Base-by-base conservation (phyloP, 352 stramenopile genomes). In the Phytophthora fragariaefolia region DNA sequence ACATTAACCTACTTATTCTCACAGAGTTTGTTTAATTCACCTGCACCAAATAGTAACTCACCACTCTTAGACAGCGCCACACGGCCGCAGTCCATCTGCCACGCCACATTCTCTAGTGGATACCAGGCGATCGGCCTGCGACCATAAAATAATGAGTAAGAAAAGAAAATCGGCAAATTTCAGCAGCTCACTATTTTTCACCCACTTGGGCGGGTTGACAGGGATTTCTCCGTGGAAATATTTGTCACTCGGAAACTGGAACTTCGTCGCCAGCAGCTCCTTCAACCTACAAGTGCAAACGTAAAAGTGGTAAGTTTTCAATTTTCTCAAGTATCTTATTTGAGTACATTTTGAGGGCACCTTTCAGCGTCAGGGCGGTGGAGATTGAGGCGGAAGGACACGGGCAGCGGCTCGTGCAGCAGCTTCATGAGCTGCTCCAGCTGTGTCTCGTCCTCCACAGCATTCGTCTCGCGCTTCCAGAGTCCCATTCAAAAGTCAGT, bases 381-480 rank as follows among this genome's bases (percentile, higher is more conserved):
- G 26, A 93, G 58, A 65, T 94, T 96, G 23, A 96, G 65, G 52
- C 87, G 87, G 71, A 96, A 96, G 1, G 82, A 93, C 47, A 96
- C 73, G 20, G 87, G 85, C 46, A 96, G 73, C 17, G 87, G 87
- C 60, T 87, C 71, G 66, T 94, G 84, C 46, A 96, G 76, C 51
- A 90, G 70, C 70, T 68, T 76, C 76, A 96, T 86, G 47, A 96
- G 80, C 63, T 73, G 28, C 23, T 85, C 65, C 24, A 94, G 68
- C 63, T 96, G 81, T 7, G 55, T 53, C 12, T 80, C 76, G 27
- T 74, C 72, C 26, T 63, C 51, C 26, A 94, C 86, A 15, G 77
- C 85, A 65, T 80, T 58, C 4, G 86, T 89, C 58, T 89, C 80
- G 32, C 69, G 74, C 87, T 93, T 57, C 8, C 40, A 24, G 40